Evolutionary conservation across 768 basidiomycete species (phyloP).

Genomic region (Trametes meyenii): DNA sequence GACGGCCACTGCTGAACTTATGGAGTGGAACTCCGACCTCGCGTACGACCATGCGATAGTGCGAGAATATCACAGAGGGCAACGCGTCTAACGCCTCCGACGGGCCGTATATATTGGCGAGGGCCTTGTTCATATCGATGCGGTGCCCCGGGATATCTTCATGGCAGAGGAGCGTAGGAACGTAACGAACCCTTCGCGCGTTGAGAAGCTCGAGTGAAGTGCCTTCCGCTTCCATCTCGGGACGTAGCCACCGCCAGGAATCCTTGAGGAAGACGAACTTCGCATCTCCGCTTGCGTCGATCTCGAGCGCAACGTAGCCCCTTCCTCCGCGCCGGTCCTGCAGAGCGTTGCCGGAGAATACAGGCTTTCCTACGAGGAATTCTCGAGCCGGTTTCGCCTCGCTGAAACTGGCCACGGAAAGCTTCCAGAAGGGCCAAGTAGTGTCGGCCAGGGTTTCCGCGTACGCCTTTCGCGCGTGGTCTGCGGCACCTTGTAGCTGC

Average conservation of each 20-base stretch:
- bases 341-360: neutral
- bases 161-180: neutral
- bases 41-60: conserved; percentile 15
- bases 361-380: conserved; percentile 5
- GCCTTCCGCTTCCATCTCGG: neutral
- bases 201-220: neutral
- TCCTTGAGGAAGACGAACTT: conserved; percentile 2
- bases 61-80: neutral
- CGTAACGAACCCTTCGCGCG: neutral
- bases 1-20: neutral
- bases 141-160: neutral
- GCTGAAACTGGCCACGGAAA: neutral
- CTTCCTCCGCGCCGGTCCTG: neutral
- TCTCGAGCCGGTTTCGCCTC: neutral
- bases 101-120: neutral
- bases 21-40: conserved; percentile 5
- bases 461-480: conserved; percentile 1
- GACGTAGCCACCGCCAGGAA: neutral
- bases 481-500: neutral
- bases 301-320: conserved; percentile 2
- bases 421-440: neutral
- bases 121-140: neutral
- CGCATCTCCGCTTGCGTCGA: neutral
- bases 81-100: neutral
- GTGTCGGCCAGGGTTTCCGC: neutral